phyloP scores from a whole-genome alignment of 176 grass and related monocot species.

The Luzula sylvatica region DNA sequence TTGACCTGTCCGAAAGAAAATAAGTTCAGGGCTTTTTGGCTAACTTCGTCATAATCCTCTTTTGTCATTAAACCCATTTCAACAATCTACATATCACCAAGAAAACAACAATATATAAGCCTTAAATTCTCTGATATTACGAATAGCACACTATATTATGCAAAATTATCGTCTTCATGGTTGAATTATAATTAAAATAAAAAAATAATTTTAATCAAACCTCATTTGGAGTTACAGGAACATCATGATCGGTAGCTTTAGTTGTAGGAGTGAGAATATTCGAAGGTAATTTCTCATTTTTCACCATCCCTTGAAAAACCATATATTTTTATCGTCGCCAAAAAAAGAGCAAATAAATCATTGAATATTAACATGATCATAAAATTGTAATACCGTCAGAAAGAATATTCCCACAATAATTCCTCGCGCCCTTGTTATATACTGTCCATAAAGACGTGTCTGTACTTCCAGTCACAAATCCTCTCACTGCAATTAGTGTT shows the following conservation, averaged over 20 bases:
- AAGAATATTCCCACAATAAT: slow-evolving; percentile 90
- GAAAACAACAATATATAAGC: slow-evolving; percentile 14
- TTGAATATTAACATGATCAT: background rate
- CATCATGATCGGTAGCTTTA: slow-evolving; percentile 80
- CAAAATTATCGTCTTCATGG: slow-evolving; percentile 1
- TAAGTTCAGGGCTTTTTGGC: slow-evolving; percentile 67
- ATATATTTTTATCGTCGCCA: background rate
- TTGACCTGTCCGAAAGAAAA: slow-evolving; percentile 82
- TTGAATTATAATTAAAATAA: background rate
- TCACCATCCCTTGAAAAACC: slow-evolving; percentile 62
- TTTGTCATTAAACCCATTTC: slow-evolving; percentile 69
- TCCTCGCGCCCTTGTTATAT: slow-evolving; percentile 72
- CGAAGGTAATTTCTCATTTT: slow-evolving; percentile 58
- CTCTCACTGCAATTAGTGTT: slow-evolving; percentile 36
- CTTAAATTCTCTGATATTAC: too few relatives aligned
- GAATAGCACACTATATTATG: too few relatives aligned
- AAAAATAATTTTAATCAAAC: slow-evolving; percentile 25
- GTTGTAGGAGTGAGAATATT: slow-evolving; percentile 96
- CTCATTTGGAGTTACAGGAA: slow-evolving; percentile 77
- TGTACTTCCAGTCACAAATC: slow-evolving; percentile 88
- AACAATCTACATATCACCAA: slow-evolving; percentile 49
- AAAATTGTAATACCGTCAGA: slow-evolving; percentile 37
- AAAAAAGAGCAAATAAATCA: background rate
- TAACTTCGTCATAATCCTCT: slow-evolving; percentile 78
- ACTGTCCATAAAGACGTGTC: slow-evolving; percentile 95